phyloP scores from a whole-genome alignment of 1,284 basidiomycete species.

The Mycena citricolor region DNA sequence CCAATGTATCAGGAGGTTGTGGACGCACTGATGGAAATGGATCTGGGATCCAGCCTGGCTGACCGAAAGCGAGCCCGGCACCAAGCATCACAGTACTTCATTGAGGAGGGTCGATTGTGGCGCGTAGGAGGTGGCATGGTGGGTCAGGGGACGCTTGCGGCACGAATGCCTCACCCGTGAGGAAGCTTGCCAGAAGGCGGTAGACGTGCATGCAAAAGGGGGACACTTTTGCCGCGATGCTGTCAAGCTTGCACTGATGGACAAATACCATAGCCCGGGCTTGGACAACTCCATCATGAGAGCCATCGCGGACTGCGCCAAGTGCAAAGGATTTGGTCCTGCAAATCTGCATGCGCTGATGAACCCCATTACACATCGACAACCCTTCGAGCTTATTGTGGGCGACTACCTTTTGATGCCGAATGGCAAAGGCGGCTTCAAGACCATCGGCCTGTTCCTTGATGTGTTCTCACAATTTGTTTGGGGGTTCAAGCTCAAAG shows the following conservation, averaged over 20 bases:
- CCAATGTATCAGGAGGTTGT: constrained; percentile 29
- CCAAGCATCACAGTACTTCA: constrained; percentile 29
- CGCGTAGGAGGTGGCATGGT: constrained; percentile 21
- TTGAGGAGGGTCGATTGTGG: constrained; percentile 35
- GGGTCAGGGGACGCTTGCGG: constrained; percentile 18
- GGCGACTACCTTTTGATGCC: constrained; percentile 35
- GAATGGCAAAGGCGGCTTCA: constrained; percentile 31
- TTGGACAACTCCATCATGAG: constrained; percentile 31
- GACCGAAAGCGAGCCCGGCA: constrained; percentile 26
- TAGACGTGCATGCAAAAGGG: constrained; percentile 21
- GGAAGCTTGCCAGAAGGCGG: constrained; percentile 24
- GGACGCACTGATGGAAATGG: constrained; percentile 11
- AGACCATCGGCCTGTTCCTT: constrained; percentile 14
- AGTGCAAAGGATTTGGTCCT: constrained; percentile 29
- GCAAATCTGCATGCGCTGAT: constrained; percentile 31
- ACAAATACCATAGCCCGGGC: constrained; percentile 29
- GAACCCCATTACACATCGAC: constrained; percentile 34
- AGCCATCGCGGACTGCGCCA: constrained; percentile 31
- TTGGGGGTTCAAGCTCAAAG: constrained; percentile 16
- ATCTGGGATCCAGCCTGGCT: not conserved
- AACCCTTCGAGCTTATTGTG: constrained; percentile 37
- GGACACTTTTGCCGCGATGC: constrained; percentile 33
- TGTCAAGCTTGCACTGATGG: constrained; percentile 29
- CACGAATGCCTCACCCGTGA: constrained; percentile 22
- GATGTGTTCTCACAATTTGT: constrained; percentile 10